These are phyloP conservation scores for Themeda triandra DNA, from an alignment of 176 grass and related monocot species.

Conservation along the genomic window DNA sequence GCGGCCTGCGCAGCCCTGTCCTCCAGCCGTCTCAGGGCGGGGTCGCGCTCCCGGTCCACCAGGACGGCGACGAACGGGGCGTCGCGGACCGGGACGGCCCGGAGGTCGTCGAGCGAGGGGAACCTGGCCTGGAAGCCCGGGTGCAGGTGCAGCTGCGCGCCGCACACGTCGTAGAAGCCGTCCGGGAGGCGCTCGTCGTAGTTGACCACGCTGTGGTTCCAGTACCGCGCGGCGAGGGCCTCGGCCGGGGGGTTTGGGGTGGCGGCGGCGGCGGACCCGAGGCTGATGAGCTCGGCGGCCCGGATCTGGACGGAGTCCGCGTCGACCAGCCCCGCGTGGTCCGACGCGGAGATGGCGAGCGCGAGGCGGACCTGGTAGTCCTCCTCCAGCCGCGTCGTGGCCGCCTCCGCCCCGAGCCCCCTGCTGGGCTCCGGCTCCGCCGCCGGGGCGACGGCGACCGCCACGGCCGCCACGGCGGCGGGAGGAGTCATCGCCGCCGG, in stretches of 20 bases:
- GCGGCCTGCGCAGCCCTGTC: constrained; percentile 41
- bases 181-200: constrained; percentile 80
- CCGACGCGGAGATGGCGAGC: constrained; percentile 78
- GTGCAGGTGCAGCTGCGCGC: constrained; percentile 46
- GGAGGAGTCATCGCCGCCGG: not conserved
- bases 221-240: constrained; percentile 73
- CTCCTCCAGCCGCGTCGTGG: constrained; percentile 62
- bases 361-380: constrained; percentile 94
- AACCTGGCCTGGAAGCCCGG: constrained; percentile 51
- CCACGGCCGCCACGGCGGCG: not conserved
- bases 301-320: constrained; percentile 95
- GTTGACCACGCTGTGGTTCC: constrained; percentile 84
- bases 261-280: constrained; percentile 19
- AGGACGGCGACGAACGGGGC: constrained; percentile 50
- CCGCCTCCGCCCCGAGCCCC: constrained; percentile 35
- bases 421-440: constrained; percentile 30
- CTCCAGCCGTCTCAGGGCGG: constrained; percentile 55
- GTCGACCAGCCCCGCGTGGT: constrained; percentile 82
- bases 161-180: constrained; percentile 86
- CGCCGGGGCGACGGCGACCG: not conserved
- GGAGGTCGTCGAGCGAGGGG: constrained; percentile 55
- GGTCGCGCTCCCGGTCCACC: constrained; percentile 60
- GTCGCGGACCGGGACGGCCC: constrained; percentile 22
- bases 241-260: constrained; percentile 41
- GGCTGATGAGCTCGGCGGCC: constrained; percentile 89